phyloP scores from a whole-genome alignment of 345 rosid genomes.

The Alliaria petiolata region DNA sequence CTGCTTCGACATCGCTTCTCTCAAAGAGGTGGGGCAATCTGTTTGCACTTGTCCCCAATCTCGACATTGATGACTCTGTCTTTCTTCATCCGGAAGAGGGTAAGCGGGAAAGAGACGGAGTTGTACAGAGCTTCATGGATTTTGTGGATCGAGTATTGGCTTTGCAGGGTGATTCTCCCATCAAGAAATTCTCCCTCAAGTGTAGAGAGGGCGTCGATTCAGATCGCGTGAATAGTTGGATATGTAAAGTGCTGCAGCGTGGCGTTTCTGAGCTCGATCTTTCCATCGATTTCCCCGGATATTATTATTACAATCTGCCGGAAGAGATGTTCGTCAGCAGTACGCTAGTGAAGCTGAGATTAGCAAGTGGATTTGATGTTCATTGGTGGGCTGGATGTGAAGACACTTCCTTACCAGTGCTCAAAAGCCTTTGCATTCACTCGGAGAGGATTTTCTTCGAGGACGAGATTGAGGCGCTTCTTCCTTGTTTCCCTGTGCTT shows the following conservation, averaged over 20 bases:
- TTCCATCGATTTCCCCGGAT: not conserved
- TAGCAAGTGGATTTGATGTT: not conserved
- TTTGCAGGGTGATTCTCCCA: constrained; percentile 5
- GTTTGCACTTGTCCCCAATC: not conserved
- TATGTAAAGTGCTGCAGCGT: too few relatives aligned
- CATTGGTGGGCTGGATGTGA: not conserved
- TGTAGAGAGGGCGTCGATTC: not conserved
- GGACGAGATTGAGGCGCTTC: not conserved
- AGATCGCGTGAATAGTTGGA: too few relatives aligned
- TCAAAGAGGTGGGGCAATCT: constrained; percentile 9
- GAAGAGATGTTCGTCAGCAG: not conserved
- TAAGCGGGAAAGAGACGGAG: not conserved
- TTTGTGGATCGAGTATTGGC: constrained; percentile 1
- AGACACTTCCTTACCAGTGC: not conserved
- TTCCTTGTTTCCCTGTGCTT: constrained; percentile 11
- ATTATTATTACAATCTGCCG: not conserved
- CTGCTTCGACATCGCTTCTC: constrained; percentile 8
- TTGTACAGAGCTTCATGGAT: not conserved
- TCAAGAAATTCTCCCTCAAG: not conserved
- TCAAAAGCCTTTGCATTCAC: not conserved
- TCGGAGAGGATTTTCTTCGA: not conserved
- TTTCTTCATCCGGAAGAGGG: constrained; percentile 11
- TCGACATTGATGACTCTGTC: constrained; percentile 7
- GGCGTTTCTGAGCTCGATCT: constrained; percentile 10
- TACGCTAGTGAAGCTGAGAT: not conserved